Base-by-base conservation (phyloP, 2,329 filamentous ascomycete species). In the Epichloe scottii region DNA sequence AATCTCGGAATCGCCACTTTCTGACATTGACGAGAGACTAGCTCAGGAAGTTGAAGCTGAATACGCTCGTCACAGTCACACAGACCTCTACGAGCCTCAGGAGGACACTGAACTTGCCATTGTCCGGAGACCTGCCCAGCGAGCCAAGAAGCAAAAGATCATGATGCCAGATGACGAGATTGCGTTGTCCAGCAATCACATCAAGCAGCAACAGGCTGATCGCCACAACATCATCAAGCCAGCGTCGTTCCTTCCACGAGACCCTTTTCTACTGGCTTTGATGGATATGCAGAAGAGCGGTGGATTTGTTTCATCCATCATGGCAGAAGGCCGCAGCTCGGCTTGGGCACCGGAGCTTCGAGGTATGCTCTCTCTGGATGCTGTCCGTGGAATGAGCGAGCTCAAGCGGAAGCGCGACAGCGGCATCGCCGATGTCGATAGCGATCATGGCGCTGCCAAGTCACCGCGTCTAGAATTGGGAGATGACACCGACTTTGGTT, bases 331-430 rank as follows among this genome's bases (percentile, higher is more conserved):
- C 38, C 82, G 87, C 56, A 84, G 83, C 58, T 77, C 80, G 57
- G 81, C 80, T 41, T 96, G 89, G 90, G 91, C 91, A 3, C 91
- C 91, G 1, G 93, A 98, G 68, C 77, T 98, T 19, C 84, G 88
- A 54, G 89, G 86, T n/a, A 81, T 98, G 60, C 73, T 97, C n/a
- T 95, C 89, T 1, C 74, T 96, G 41, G 88, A 94, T 57, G 78
- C 87, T 14, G 78, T 95, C 15, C 83, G 84, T 54, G 82, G 82
- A 52, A 78, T 84, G 41, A 85, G 82, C 52, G 89, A 95, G 54
- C 77, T 91, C 51, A 98, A 97, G 78, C 81, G 93, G 53, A 98
- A 98, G 76, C 84, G 93, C 30, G 89, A 95, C 62, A 89, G 85
- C 60, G 89, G 87, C 23, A 81, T 93, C 56, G 87, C 85, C 43